These are phyloP conservation scores for Backusella circina DNA, from an alignment of 192 early-diverging fungal species.

Conservation along the genomic window DNA sequence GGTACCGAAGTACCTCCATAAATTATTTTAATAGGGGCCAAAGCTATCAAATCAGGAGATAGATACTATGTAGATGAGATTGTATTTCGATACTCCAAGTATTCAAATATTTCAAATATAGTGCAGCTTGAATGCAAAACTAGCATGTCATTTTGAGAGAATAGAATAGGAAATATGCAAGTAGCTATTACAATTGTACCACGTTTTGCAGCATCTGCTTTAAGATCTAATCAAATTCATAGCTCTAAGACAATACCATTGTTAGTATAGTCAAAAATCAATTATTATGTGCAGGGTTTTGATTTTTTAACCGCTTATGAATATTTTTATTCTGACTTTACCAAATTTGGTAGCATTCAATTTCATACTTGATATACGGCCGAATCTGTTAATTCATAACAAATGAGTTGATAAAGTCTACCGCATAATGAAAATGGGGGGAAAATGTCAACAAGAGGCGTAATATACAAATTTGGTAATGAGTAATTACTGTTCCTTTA, in stretches of 20 bases:
- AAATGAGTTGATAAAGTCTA: background rate
- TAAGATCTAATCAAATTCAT: background rate
- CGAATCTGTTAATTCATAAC: no score
- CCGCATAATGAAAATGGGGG: background rate
- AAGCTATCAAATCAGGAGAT: background rate
- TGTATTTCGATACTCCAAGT: background rate
- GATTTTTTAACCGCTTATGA: background rate
- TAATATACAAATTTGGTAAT: background rate
- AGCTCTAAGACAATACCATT: background rate
- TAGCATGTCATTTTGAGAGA: background rate
- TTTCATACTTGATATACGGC: background rate
- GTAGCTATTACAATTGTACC: background rate
- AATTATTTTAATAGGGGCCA: background rate
- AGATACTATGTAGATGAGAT: background rate
- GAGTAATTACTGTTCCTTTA: background rate
- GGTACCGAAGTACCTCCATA: background rate
- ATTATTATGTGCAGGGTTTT: background rate
- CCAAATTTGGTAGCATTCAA: background rate
- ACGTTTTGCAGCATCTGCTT: background rate
- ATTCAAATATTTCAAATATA: background rate
- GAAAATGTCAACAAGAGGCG: background rate
- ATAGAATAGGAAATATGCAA: background rate
- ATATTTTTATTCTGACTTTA: background rate
- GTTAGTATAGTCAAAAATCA: background rate
- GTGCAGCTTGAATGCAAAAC: background rate